Evolutionary conservation across 1,139 yeast species (phyloP), one percentile per base, ranked within the genome.

Genomic region (Zygosaccharomyces sapae): DNA sequence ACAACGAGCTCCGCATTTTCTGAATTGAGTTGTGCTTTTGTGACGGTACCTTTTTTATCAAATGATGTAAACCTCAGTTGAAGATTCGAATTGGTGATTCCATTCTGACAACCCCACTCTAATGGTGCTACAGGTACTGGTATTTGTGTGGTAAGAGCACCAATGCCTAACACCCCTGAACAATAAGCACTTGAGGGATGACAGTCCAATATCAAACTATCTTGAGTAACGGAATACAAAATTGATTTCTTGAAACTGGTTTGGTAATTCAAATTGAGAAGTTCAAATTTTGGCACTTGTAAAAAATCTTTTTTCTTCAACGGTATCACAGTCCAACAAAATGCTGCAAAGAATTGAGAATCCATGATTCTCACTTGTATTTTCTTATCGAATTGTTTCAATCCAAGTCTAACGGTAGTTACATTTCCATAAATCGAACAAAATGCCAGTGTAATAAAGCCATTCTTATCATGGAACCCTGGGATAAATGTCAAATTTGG

Each of bases 141-240:
- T 7, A 58, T 50, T 45, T 57, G 63, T 2, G 61, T 58, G 1
- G 62, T 54, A 25, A 54, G 22, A 5, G 57, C 43, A 5, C 64
- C 65, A 12, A 59, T 51, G 1, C 65, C 64, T 19, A 57, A 48
- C 12, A 50, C 39, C 20, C 54, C 53, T 1, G 64, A 57, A 16
- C 47, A 36, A 25, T 45, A 41, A 2, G 48, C 35, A 29, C 47
- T 51, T n/a, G 53, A 42, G 6, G 61, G 54, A 5, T 46, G 46
- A 13, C 45, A 45, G 4, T 47, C 51, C 6, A 60, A 45, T 3
- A 59, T 46, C 9, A 44, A 38, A 44, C 60, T 56, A 41, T 59
- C 61, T 39, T 54, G 55, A 16, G 46, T 43, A 3, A 56, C 47
- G 1, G 59, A 54, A 20, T 44, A 43, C 33, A 59, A 20, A 10